Conservation (phyloP, 495 filamentous ascomycete genomes). For the Penicillium diatomitis region DNA sequence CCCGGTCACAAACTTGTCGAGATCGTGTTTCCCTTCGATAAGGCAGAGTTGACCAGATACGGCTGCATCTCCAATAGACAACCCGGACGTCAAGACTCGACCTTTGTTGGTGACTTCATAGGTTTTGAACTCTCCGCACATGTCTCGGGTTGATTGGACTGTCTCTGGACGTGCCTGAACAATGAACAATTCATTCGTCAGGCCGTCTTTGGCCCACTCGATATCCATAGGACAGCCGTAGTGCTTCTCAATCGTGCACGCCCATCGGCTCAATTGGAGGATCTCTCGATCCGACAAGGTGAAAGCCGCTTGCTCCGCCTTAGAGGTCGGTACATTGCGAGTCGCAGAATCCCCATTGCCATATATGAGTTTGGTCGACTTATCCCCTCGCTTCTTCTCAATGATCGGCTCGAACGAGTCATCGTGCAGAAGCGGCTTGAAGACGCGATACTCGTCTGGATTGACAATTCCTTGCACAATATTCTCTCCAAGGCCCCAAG, state of each 20-base stretch:
- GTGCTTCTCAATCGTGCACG: conserved; percentile 24
- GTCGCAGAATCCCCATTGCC: conserved; percentile 11
- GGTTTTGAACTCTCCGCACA: conserved; percentile 16
- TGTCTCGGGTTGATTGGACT: conserved; percentile 22
- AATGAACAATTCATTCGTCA: conserved; percentile 24
- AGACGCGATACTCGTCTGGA: conserved; percentile 31
- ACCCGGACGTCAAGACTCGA: conserved; percentile 14
- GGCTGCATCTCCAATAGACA: conserved; percentile 25
- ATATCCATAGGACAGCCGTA: conserved; percentile 31
- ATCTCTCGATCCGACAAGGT: conserved; percentile 24
- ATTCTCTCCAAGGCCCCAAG: conserved; percentile 31
- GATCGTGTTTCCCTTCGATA: conserved; percentile 18
- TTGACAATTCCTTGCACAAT: conserved; percentile 28
- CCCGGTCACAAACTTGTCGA: conserved; percentile 21
- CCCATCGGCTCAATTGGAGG: conserved; percentile 27
- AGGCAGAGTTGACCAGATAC: conserved; percentile 24
- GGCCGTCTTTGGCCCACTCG: conserved; percentile 31
- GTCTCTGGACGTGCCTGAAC: conserved; percentile 31
- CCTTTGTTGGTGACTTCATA: conserved; percentile 21
- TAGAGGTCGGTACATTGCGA: conserved; percentile 28
- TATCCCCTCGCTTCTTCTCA: conserved; percentile 9
- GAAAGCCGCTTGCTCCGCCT: conserved; percentile 21
- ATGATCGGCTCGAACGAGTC: conserved; percentile 4
- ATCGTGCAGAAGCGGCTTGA: conserved; percentile 16
- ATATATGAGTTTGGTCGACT: conserved; percentile 11